Conservation (phyloP, 352 stramenopile genomes). For the Pythium scleroteichum region DNA sequence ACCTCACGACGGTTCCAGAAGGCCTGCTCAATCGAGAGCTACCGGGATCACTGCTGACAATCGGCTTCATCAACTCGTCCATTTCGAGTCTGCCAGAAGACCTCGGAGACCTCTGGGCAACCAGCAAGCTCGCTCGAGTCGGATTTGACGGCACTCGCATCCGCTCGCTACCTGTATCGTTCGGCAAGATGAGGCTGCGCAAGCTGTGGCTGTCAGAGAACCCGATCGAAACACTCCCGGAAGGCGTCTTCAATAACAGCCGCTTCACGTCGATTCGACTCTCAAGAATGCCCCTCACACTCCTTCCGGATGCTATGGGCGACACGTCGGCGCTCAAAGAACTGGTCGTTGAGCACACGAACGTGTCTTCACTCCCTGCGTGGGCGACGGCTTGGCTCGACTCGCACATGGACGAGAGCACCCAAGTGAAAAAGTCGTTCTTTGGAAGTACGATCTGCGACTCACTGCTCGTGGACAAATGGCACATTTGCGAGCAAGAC, state of each 20-base stretch:
- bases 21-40: constrained; percentile 5
- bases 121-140: neutral
- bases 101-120: constrained; percentile 10
- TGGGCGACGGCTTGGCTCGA: constrained; percentile 7
- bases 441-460: constrained; percentile 14
- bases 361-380: constrained; percentile 3
- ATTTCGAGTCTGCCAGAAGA: constrained; percentile 1
- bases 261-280: constrained; percentile 3
- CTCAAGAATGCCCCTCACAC: constrained; percentile 3
- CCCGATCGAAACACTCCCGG: neutral
- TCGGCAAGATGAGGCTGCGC: neutral
- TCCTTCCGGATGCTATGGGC: constrained; percentile 5
- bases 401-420: neutral
- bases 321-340: constrained; percentile 1
- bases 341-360: constrained; percentile 13
- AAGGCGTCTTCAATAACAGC: constrained; percentile 3
- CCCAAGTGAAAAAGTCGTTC: constrained; percentile 4
- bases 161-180: neutral
- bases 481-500: constrained; percentile 4
- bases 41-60: neutral
- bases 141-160: constrained; percentile 7
- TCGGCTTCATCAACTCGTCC: constrained; percentile 1
- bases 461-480: neutral
- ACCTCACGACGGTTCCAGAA: neutral
- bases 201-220: constrained; percentile 11